phyloP scores from a whole-genome alignment of 805 yeast species.

The Dipodascus albidus region DNA sequence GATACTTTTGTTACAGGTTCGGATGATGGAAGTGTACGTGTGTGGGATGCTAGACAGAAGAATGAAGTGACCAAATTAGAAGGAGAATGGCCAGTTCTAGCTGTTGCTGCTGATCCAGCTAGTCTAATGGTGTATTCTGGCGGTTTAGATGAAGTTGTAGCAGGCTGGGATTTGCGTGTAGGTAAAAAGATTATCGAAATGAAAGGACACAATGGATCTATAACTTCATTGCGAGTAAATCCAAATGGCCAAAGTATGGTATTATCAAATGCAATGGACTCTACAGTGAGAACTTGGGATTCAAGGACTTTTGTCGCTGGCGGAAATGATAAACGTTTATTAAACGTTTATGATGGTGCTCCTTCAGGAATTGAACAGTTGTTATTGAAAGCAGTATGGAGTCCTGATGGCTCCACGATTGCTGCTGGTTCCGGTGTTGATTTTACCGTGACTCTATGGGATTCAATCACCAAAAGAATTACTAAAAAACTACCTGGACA shows the following conservation, averaged over 20 bases:
- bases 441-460: conserved; percentile 49
- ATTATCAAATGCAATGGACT: conserved; percentile 44
- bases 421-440: conserved; percentile 53
- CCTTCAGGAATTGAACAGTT: conserved; percentile 38
- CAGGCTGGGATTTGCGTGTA: conserved; percentile 47
- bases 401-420: conserved; percentile 27
- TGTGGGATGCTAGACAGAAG: conserved; percentile 62
- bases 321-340: conserved; percentile 20
- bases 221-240: conserved; percentile 44
- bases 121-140: conserved; percentile 40
- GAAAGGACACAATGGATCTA: conserved; percentile 34
- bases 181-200: conserved; percentile 35
- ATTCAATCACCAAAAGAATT: conserved; percentile 37
- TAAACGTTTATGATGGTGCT: conserved; percentile 44
- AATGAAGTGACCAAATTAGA: conserved; percentile 28
- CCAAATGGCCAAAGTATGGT: conserved; percentile 36
- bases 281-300: conserved; percentile 46
- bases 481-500: conserved; percentile 47
- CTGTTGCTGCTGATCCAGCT: conserved; percentile 33
- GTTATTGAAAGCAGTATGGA: conserved; percentile 38
- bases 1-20: conserved; percentile 30
- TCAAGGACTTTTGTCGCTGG: conserved; percentile 33
- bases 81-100: conserved; percentile 48
- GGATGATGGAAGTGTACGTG: conserved; percentile 48
- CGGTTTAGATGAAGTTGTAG: conserved; percentile 58